phyloP scores from a whole-genome alignment of 331 rosid genomes.

The Erythrophleum ivorense region DNA sequence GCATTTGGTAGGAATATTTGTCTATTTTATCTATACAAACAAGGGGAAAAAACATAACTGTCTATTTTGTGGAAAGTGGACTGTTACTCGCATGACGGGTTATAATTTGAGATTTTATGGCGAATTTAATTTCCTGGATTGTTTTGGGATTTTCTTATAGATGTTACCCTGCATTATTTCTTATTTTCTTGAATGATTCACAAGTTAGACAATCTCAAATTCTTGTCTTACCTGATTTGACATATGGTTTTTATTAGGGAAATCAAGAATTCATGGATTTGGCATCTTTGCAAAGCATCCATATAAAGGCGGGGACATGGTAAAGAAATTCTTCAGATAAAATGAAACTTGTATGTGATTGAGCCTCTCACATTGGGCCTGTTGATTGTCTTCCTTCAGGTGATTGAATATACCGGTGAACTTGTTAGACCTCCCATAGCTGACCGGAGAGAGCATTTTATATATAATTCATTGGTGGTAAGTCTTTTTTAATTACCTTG shows the following conservation, averaged over 20 bases:
- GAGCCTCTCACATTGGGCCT: slow-evolving; percentile 22
- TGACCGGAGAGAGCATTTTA: slow-evolving; percentile 94
- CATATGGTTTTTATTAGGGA: slow-evolving; percentile 55
- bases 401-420: slow-evolving; percentile 95
- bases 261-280: slow-evolving; percentile 99
- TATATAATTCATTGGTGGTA: slow-evolving; percentile 98
- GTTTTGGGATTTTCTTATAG: background rate
- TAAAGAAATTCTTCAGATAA: slow-evolving; percentile 45
- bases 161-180: background rate
- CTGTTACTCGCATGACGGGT: slow-evolving; percentile 14
- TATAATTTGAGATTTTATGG: slow-evolving; percentile 33
- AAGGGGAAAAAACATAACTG: background rate
- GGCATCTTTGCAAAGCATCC: slow-evolving; percentile 97
- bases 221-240: slow-evolving; percentile 21
- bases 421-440: slow-evolving; percentile 96
- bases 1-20: slow-evolving; percentile 79
- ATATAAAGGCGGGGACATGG: slow-evolving; percentile 99
- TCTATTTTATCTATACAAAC: slow-evolving; percentile 21
- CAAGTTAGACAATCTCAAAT: background rate
- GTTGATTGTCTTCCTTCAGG: slow-evolving; percentile 56
- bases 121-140: slow-evolving; percentile 2
- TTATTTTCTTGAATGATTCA: background rate
- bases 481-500: slow-evolving; percentile 43
- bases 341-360: slow-evolving; percentile 27
- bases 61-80: slow-evolving; percentile 29